Conservation (phyloP, 169 alveolate genomes). For the Plasmodium fragile region DNA sequence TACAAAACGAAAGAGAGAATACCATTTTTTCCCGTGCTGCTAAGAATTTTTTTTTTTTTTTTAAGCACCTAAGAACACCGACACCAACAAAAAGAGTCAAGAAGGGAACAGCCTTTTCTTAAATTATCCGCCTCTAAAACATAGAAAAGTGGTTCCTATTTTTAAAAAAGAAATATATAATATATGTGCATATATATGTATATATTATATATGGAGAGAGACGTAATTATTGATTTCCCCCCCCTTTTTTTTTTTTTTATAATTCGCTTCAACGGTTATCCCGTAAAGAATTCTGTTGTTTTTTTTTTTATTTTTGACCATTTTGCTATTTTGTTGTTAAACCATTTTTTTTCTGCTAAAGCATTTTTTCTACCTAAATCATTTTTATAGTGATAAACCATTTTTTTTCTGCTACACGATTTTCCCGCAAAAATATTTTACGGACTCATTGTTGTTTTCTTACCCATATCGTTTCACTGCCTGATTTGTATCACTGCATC, state of each 20-base stretch:
- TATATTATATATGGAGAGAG: too few species aligned
- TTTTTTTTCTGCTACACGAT: not conserved
- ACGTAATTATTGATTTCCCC: too few species aligned
- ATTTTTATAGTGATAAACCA: too few species aligned
- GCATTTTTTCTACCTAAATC: too few species aligned
- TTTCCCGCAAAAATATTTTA: not conserved
- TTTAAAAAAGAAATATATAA: not conserved
- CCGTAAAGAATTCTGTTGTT: not conserved
- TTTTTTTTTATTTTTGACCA: not conserved
- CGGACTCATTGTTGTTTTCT: not conserved
- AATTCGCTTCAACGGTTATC: not conserved
- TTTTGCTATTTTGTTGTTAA: not conserved
- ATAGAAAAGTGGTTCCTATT: not conserved
- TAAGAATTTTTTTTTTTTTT: not conserved
- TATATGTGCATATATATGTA: too few species aligned
- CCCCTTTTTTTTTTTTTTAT: too few species aligned
- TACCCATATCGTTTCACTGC: not conserved
- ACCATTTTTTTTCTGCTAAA: too few species aligned
- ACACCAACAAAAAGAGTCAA: not conserved
- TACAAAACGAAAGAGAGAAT: not conserved
- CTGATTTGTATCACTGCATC: not conserved
- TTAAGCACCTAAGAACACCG: not conserved
- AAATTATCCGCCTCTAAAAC: not conserved
- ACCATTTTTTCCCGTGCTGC: not conserved
- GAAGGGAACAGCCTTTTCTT: not conserved